These are phyloP conservation scores for Gynostemma pentaphyllum DNA, from an alignment of 306 rosid species.

Conservation along the genomic window DNA sequence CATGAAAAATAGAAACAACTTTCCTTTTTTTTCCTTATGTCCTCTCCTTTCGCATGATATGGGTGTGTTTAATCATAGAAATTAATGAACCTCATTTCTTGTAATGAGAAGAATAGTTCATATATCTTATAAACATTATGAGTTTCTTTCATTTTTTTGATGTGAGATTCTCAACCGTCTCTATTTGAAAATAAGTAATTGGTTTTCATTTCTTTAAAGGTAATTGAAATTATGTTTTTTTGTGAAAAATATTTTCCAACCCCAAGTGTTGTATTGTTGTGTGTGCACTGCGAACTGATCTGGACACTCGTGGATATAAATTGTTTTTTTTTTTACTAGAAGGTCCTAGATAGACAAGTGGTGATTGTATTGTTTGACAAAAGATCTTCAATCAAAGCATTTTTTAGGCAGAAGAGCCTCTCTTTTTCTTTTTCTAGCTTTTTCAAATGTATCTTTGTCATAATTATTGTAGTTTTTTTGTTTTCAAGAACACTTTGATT, in stretches of 20 bases:
- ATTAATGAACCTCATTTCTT: not conserved
- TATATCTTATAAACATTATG: too few relatives aligned
- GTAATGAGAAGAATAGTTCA: too few relatives aligned
- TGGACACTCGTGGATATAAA: too few relatives aligned
- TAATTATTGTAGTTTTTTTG: constrained; percentile 10
- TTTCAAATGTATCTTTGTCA: not conserved
- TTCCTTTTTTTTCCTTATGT: constrained; percentile 16
- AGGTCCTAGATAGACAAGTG: constrained; percentile 29
- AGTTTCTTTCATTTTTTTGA: too few relatives aligned
- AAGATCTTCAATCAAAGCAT: constrained; percentile 28
- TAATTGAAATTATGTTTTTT: too few relatives aligned
- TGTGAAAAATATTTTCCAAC: too few relatives aligned
- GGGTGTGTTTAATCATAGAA: not conserved
- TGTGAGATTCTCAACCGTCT: too few relatives aligned
- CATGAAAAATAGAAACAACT: constrained; percentile 31
- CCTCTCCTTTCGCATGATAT: constrained; percentile 13
- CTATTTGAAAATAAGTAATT: not conserved
- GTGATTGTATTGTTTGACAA: constrained; percentile 55
- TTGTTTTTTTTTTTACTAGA: not conserved
- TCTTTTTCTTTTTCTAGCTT: not conserved
- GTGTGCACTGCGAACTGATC: too few relatives aligned
- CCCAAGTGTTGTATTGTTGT: too few relatives aligned
- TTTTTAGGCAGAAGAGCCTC: constrained; percentile 8
- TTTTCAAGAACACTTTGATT: constrained; percentile 9
- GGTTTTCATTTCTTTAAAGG: not conserved